Percentiles rank a stretch among this genome's conserved stretches.
Conservation (phyloP, 495 filamentous ascomycete species). For the Alectoria sarmentosa region DNA sequence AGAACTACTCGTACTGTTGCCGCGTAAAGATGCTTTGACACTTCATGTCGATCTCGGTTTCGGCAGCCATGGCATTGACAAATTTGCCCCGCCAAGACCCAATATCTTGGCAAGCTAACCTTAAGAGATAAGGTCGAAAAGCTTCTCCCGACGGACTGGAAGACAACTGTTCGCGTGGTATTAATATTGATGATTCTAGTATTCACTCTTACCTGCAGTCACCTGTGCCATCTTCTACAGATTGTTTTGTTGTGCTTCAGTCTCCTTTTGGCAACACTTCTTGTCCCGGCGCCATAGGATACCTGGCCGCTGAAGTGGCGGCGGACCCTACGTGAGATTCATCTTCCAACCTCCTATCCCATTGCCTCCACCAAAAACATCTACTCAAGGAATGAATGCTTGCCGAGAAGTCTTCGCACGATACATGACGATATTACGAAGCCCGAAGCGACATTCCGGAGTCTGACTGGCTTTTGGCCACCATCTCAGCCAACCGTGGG, state of each 20-base stretch:
- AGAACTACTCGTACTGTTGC: background rate
- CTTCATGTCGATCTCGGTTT: background rate
- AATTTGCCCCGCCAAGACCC: constrained; percentile 8
- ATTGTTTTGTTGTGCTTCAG: background rate
- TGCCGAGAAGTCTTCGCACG: background rate
- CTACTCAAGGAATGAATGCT: background rate
- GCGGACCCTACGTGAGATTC: background rate
- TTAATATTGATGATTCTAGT: background rate
- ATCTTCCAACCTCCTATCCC: constrained; percentile 22
- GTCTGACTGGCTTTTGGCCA: background rate
- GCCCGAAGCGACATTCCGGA: background rate
- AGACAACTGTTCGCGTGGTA: constrained; percentile 5
- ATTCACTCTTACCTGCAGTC: background rate
- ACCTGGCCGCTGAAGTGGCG: background rate
- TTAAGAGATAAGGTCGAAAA: constrained; percentile 9
- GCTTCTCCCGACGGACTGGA: constrained; percentile 11
- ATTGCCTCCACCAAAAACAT: constrained; percentile 11
- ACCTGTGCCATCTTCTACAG: background rate
- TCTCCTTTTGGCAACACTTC: background rate
- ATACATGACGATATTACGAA: constrained; percentile 6
- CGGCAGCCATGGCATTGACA: background rate
- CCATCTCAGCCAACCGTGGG: constrained; percentile 8
- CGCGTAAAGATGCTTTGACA: constrained; percentile 1
- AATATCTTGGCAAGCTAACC: constrained; percentile 9
- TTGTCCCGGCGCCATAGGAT: background rate